Conservation (phyloP, 805 yeast genomes). For the Yamadazyma kitorensis region DNA sequence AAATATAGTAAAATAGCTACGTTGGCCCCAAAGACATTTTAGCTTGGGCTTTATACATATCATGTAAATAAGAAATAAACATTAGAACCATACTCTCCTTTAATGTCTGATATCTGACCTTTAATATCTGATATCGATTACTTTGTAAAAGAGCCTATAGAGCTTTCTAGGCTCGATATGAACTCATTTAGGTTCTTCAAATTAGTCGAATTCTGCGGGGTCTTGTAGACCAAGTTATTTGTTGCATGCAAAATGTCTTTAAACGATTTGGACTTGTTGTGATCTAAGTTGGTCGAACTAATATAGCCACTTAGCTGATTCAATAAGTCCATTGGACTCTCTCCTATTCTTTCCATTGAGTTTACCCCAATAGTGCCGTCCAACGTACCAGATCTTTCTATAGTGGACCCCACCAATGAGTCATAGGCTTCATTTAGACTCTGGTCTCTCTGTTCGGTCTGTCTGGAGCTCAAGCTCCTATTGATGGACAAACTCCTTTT, state of each 20-base stretch:
- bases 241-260: constrained; percentile 14
- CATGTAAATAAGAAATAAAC: too few species aligned
- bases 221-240: constrained; percentile 10
- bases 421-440: constrained; percentile 14
- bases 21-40: constrained; percentile 72
- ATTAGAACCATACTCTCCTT: too few species aligned
- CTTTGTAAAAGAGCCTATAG: constrained; percentile 11
- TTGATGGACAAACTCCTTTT: too few species aligned
- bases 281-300: constrained; percentile 11
- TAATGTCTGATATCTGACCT: too few species aligned
- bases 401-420: too few species aligned
- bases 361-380: too few species aligned
- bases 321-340: constrained; percentile 13
- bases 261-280: constrained; percentile 6
- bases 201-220: constrained; percentile 14
- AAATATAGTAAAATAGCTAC: constrained; percentile 84
- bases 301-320: constrained; percentile 15
- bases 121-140: constrained; percentile 3
- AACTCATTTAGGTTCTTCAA: constrained; percentile 16
- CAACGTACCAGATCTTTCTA: too few species aligned
- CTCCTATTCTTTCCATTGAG: constrained; percentile 1
- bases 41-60: background rate
- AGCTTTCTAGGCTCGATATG: constrained; percentile 17
- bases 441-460: constrained; percentile 7
- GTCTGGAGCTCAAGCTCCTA: background rate